phyloP scores from a whole-genome alignment of 352 stramenopile species.

The Globisporangium abappressorium region DNA sequence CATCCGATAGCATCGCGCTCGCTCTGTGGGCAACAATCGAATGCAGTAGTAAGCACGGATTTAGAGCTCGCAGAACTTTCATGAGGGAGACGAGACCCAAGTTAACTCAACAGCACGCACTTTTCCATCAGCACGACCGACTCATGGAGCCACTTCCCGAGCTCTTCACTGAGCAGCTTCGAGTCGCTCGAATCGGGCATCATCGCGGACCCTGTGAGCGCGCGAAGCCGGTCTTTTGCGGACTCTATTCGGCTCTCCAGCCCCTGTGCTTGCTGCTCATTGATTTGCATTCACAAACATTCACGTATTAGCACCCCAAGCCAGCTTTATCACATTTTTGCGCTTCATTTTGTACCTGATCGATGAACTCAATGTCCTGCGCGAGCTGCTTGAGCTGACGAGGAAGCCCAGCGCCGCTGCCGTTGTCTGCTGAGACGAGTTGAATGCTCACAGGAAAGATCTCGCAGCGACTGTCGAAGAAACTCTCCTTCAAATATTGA shows the following conservation, averaged over 20 bases:
- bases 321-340: neutral
- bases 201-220: neutral
- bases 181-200: slow-evolving; percentile 11
- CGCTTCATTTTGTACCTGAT: slow-evolving; percentile 6
- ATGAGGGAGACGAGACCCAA: neutral
- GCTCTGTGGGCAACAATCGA: slow-evolving; percentile 17
- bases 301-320: neutral
- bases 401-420: neutral
- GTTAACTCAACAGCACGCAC: slow-evolving; percentile 9
- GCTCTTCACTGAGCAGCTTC: slow-evolving; percentile 27
- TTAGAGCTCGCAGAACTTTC: neutral
- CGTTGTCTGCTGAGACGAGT: slow-evolving; percentile 12
- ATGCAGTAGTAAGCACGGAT: neutral
- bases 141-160: slow-evolving; percentile 25
- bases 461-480: slow-evolving; percentile 26
- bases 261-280: slow-evolving; percentile 17
- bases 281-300: neutral
- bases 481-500: slow-evolving; percentile 10
- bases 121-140: slow-evolving; percentile 29
- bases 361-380: slow-evolving; percentile 14
- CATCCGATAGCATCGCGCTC: slow-evolving; percentile 27
- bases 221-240: slow-evolving; percentile 11
- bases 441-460: slow-evolving; percentile 24
- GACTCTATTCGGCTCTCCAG: slow-evolving; percentile 19
- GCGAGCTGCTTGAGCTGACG: neutral